Evolutionary conservation across 441 rosid genomes (phyloP).

Genomic region (Aquilaria agallochum): DNA sequence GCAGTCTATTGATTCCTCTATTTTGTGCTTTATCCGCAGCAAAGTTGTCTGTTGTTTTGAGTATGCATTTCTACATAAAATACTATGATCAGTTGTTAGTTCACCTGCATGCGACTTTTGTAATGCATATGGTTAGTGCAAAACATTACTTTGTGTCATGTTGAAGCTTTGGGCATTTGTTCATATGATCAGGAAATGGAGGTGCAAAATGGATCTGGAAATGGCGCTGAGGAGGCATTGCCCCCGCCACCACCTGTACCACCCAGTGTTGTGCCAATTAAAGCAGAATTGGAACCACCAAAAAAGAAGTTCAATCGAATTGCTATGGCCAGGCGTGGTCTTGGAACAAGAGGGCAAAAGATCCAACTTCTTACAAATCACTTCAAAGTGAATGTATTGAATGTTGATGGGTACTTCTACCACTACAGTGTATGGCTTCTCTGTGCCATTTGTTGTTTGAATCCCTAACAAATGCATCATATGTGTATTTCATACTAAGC

Average conservation of each 20-base stretch:
- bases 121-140: no score
- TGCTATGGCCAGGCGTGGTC: slow-evolving; percentile 47
- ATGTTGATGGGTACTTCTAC: slow-evolving; percentile 33
- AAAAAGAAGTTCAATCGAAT: slow-evolving; percentile 25
- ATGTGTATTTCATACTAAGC: not conserved
- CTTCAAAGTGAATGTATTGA: slow-evolving; percentile 39
- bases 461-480: not conserved
- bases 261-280: slow-evolving; percentile 24
- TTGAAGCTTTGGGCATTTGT: no score
- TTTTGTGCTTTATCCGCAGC: no score
- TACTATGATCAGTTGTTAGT: no score
- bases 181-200: slow-evolving; percentile 20
- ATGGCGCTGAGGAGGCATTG: slow-evolving; percentile 21
- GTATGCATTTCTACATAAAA: no score
- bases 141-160: no score
- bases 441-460: not conserved
- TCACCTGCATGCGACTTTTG: no score
- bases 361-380: slow-evolving; percentile 43
- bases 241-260: slow-evolving; percentile 47
- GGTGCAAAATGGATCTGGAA: slow-evolving; percentile 15
- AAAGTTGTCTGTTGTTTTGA: no score
- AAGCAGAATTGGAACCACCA: slow-evolving; percentile 20
- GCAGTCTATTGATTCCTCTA: no score
- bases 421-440: slow-evolving; percentile 47
- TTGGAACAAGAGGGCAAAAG: slow-evolving; percentile 41